phyloP scores from a whole-genome alignment of 495 filamentous ascomycete genomes.

The Daldinia concentrica region DNA sequence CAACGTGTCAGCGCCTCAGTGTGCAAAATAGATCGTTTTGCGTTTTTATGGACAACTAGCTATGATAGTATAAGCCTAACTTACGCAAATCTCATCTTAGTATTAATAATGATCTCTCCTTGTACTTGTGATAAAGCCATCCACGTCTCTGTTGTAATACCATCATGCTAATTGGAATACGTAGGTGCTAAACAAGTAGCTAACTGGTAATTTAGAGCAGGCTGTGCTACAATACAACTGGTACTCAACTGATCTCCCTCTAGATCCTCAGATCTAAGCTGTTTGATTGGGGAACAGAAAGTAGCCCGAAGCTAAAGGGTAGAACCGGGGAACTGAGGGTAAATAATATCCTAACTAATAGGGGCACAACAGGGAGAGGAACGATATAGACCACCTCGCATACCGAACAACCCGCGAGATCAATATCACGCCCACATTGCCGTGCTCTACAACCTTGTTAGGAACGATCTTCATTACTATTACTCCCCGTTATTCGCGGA shows the following conservation, averaged over 20 bases:
- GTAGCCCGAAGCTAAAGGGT: background rate
- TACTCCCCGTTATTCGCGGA: background rate
- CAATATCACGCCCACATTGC: background rate
- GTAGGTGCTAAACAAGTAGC: no score
- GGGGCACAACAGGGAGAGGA: background rate
- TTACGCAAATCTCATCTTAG: background rate
- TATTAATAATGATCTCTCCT: background rate
- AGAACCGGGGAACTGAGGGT: background rate
- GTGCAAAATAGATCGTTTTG: background rate
- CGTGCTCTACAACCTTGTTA: background rate
- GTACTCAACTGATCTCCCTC: background rate
- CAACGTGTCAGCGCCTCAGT: background rate
- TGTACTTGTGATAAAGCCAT: background rate
- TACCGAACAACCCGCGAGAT: background rate
- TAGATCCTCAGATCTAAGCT: background rate
- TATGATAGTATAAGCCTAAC: background rate
- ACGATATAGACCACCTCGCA: background rate
- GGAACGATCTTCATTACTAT: slow-evolving; percentile 1
- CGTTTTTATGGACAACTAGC: background rate
- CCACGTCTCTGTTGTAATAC: background rate
- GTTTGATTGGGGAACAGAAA: background rate
- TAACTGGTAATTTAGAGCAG: no score
- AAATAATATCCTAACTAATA: background rate
- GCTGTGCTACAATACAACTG: no score
- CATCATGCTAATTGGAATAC: no score